phyloP scores from a whole-genome alignment of 257 asterid species.

The Coffea eugenioides region DNA sequence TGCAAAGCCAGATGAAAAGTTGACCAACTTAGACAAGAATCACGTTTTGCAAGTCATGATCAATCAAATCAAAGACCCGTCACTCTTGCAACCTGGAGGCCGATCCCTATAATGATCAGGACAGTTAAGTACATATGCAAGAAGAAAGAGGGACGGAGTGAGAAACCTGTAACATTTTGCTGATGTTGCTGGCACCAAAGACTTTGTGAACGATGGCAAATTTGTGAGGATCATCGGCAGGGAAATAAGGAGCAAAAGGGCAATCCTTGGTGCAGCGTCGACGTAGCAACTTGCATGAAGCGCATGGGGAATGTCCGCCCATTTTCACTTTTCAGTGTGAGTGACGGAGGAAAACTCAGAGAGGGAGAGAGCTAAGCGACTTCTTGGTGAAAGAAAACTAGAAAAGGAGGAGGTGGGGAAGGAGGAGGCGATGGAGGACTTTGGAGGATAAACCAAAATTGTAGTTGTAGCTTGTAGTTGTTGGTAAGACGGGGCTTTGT shows the following conservation, averaged over 20 bases:
- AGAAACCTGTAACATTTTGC: slow-evolving; percentile 14
- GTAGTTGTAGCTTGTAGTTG: not conserved
- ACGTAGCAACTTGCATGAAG: slow-evolving; percentile 12
- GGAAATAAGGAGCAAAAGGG: slow-evolving; percentile 17
- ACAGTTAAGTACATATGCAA: not conserved
- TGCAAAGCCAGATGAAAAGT: not conserved
- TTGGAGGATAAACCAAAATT: not conserved
- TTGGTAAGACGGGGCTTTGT: too few relatives aligned
- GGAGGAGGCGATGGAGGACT: not conserved
- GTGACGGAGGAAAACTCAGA: not conserved
- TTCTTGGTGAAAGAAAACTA: not conserved
- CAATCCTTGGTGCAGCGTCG: slow-evolving; percentile 14
- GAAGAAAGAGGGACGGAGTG: not conserved
- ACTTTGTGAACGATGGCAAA: slow-evolving; percentile 20
- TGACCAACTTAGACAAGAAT: too few relatives aligned
- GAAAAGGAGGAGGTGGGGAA: too few relatives aligned
- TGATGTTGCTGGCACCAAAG: slow-evolving; percentile 19
- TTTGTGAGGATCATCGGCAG: slow-evolving; percentile 9
- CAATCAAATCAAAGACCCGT: too few relatives aligned
- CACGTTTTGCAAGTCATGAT: too few relatives aligned
- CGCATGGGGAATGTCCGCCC: slow-evolving; percentile 20
- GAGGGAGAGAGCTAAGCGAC: not conserved
- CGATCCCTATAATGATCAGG: too few relatives aligned
- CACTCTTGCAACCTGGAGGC: too few relatives aligned
- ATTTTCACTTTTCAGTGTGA: not conserved